Percentiles rank a stretch among this genome's conserved stretches.
phyloP scores from a whole-genome alignment of 257 asterid species.

The Solanum neorickii region DNA sequence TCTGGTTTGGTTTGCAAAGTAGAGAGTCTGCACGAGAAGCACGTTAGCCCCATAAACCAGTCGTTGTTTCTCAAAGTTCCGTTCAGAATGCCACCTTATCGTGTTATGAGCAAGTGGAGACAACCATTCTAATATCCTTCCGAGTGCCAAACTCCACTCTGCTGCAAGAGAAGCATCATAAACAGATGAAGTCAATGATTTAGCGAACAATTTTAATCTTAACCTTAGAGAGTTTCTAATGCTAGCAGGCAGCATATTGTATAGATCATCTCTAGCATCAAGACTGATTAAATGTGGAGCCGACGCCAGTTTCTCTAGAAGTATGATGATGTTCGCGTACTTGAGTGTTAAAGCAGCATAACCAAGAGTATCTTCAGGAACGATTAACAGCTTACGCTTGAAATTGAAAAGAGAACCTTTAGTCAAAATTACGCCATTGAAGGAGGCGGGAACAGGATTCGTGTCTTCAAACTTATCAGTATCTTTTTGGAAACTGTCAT shows the following conservation, averaged over 20 bases:
- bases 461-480: slow-evolving; percentile 1
- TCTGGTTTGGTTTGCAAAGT: slow-evolving; percentile 49
- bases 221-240: slow-evolving; percentile 43
- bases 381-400: slow-evolving; percentile 21
- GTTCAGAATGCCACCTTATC: slow-evolving; percentile 68
- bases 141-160: slow-evolving; percentile 45
- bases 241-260: slow-evolving; percentile 56
- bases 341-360: slow-evolving; percentile 58
- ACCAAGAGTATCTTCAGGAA: slow-evolving; percentile 47
- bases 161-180: slow-evolving; percentile 42
- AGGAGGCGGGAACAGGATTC: neutral
- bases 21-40: slow-evolving; percentile 75
- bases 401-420: slow-evolving; percentile 21
- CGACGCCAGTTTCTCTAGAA: slow-evolving; percentile 54
- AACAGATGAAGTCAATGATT: slow-evolving; percentile 20
- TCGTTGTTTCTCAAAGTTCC: slow-evolving; percentile 54
- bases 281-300: slow-evolving; percentile 50
- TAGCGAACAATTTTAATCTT: slow-evolving; percentile 24
- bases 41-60: slow-evolving; percentile 42
- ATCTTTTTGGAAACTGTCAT: slow-evolving; percentile 7
- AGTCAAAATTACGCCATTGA: slow-evolving; percentile 1
- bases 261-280: slow-evolving; percentile 74
- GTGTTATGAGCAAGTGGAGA: slow-evolving; percentile 72
- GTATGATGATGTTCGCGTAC: slow-evolving; percentile 50
- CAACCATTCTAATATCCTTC: slow-evolving; percentile 57